A percentile compares a stretch with the other conserved stretches of the same genome.
These are phyloP conservation scores for Suhomyces faveliae DNA, from an alignment of 805 yeast species.

Conservation along the genomic window DNA sequence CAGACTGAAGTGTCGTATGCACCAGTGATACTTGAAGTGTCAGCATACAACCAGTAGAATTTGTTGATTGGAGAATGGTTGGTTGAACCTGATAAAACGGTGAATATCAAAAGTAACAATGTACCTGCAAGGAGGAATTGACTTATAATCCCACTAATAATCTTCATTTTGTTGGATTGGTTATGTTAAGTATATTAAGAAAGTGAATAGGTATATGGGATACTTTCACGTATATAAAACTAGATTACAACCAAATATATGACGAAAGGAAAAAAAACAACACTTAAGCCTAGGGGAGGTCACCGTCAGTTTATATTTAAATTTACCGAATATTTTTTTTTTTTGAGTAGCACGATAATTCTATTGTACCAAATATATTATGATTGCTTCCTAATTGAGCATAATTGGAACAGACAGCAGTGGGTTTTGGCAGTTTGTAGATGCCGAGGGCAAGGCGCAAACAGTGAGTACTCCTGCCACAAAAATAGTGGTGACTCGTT, in stretches of 20 bases:
- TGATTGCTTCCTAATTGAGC: constrained; percentile 7
- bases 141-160: constrained; percentile 32
- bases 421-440: neutral
- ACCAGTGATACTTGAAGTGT: constrained; percentile 54
- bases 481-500: neutral
- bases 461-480: neutral
- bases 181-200: neutral
- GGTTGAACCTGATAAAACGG: constrained; percentile 65
- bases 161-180: constrained; percentile 24
- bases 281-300: neutral
- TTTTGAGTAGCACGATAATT: constrained; percentile 1
- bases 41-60: constrained; percentile 81
- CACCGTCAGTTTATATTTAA: neutral
- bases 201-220: neutral
- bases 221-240: neutral
- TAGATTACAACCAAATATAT: neutral
- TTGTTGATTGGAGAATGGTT: constrained; percentile 57
- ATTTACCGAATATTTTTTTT: neutral
- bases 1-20: constrained; percentile 63
- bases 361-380: constrained; percentile 3
- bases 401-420: neutral
- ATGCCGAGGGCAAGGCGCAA: too few relatives aligned
- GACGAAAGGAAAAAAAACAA: neutral
- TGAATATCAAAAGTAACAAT: constrained; percentile 55
- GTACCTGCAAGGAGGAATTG: constrained; percentile 43